Conservation (phyloP, 2,329 filamentous ascomycete genomes). For the Fonsecaea erecta region DNA sequence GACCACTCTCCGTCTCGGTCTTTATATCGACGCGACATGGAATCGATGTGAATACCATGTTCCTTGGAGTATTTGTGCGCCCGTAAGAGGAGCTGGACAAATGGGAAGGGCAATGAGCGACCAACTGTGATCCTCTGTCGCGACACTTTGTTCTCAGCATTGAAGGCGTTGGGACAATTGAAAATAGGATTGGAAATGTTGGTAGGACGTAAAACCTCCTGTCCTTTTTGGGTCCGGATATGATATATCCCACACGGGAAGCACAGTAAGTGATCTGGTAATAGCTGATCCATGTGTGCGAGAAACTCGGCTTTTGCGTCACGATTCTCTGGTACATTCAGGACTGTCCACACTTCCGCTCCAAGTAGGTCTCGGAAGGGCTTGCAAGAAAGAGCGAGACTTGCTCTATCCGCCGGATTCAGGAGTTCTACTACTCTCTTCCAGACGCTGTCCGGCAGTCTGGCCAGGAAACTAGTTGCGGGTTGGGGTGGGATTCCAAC, state of each 20-base stretch:
- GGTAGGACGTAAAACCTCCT: conserved; percentile 59
- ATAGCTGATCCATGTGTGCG: conserved; percentile 53
- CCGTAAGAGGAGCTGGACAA: conserved; percentile 62
- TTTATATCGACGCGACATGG: conserved; percentile 60
- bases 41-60: conserved; percentile 55
- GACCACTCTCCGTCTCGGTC: conserved; percentile 55
- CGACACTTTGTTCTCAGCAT: conserved; percentile 53
- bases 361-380: conserved; percentile 53
- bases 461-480: conserved; percentile 45
- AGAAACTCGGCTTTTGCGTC: conserved; percentile 58
- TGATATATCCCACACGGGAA: conserved; percentile 63
- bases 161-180: conserved; percentile 59
- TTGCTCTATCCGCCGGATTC: conserved; percentile 53
- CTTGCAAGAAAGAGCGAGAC: conserved; percentile 56
- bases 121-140: conserved; percentile 60
- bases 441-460: conserved; percentile 55
- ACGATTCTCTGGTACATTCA: conserved; percentile 49
- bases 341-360: conserved; percentile 42
- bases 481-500: conserved; percentile 23
- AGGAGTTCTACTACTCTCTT: conserved; percentile 49
- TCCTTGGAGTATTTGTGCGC: conserved; percentile 52
- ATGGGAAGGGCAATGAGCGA: conserved; percentile 62
- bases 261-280: conserved; percentile 64
- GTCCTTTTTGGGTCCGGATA: conserved; percentile 56
- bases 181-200: conserved; percentile 62